A percentile compares a stretch with the other conserved stretches of the same genome.
These are phyloP conservation scores for Apiospora hydei DNA, from an alignment of 2,329 filamentous ascomycete species.

Conservation along the genomic window DNA sequence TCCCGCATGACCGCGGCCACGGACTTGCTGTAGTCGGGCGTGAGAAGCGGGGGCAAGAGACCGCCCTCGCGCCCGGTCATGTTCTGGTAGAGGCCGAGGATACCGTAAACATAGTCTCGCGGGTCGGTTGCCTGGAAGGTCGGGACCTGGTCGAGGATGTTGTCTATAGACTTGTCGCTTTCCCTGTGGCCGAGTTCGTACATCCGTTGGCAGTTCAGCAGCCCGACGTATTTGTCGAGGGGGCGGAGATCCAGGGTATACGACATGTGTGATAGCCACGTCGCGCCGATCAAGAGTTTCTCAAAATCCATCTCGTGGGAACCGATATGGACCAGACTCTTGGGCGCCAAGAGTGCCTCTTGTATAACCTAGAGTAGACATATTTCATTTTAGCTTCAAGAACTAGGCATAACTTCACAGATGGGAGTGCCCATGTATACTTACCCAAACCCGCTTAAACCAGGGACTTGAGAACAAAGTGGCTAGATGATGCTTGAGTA, in stretches of 20 bases:
- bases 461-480: background rate
- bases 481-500: background rate
- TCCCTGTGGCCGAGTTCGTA: background rate
- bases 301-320: background rate
- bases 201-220: background rate
- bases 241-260: background rate
- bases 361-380: background rate
- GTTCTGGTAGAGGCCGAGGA: background rate
- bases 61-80: background rate
- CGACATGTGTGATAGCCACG: background rate
- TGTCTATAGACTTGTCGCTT: background rate
- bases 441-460: conserved; percentile 16
- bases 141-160: background rate
- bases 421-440: background rate
- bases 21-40: background rate
- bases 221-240: background rate
- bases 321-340: background rate
- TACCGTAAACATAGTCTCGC: background rate
- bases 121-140: background rate
- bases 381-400: background rate
- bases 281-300: background rate
- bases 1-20: background rate
- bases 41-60: background rate
- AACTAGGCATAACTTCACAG: no score
- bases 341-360: background rate